Evolutionary conservation across 495 filamentous ascomycete genomes (phyloP), one percentile per base, ranked within the genome.

Genomic region (Articulospora tetracladia): DNA sequence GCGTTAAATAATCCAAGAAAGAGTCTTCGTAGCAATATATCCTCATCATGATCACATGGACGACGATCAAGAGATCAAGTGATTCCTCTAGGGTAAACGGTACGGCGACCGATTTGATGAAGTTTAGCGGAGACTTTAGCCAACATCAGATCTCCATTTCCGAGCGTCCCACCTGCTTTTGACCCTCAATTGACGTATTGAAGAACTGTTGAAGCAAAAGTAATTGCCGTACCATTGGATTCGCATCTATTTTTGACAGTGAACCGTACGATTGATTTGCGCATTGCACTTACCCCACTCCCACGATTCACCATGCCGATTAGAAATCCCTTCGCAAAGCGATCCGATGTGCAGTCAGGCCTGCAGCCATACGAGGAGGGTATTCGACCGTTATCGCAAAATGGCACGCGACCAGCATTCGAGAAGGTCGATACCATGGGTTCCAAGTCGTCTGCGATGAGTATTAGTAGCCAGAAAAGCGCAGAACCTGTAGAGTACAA

Each of bases 401-500:
- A 67, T 64, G 79, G 77, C 47, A 73, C 73, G 17, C 74, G 75
- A 30, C 69, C 74, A 48, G 76, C 78, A 24, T 82, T 82, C 49
- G 81, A 84, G 60, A 73, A 76, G 53, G 76, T 79, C 48, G 79
- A 83, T 68, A 83, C 76, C 27, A 72, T 78, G 28, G 81, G 79
- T 19, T 84, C 82, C 25, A 79, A 74, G 63, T 71, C 76, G 0
- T 83, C 83, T 26, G 82, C 81, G 25, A 74, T 90, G 69, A 86
- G 82, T 64, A 82, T 89, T 36, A 81, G 80, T 59, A 82, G 76
- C 62, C 76, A 76, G 67, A 76, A 74, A 50, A 80, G 78, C 32
- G 71, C 76, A 41, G 85, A 89, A 58, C 86, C 81, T 19, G 82
- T 80, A 53, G 90, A 92, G 69, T 93, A 90, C 72, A 90, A 93